These are phyloP conservation scores for Firmiana major DNA, from an alignment of 345 rosid genomes.

Conservation along the genomic window DNA sequence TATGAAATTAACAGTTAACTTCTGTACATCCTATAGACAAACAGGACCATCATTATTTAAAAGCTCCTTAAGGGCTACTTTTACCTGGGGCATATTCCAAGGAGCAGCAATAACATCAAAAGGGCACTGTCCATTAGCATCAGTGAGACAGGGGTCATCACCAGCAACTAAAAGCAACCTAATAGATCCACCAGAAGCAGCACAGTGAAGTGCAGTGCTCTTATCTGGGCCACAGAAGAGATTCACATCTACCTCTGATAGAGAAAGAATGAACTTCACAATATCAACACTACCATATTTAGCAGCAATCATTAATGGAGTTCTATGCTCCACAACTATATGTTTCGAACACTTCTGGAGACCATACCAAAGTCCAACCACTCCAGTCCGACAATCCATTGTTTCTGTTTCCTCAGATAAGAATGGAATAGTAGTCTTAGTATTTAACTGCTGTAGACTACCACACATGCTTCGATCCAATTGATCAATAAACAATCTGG, in stretches of 20 bases:
- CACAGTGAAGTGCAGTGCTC: slow-evolving; percentile 70
- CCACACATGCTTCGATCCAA: background rate
- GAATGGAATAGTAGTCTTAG: background rate
- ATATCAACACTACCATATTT: slow-evolving; percentile 46
- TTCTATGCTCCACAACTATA: background rate
- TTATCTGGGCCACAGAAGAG: slow-evolving; percentile 49
- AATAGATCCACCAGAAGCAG: slow-evolving; percentile 83
- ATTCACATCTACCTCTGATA: slow-evolving; percentile 33
- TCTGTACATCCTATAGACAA: slow-evolving; percentile 17
- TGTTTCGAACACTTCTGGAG: slow-evolving; percentile 6
- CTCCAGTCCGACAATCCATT: background rate
- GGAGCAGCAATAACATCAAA: slow-evolving; percentile 52
- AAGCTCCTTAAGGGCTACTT: slow-evolving; percentile 37
- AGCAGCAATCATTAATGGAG: slow-evolving; percentile 20
- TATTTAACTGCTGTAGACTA: background rate
- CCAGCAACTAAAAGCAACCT: slow-evolving; percentile 51
- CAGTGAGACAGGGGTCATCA: slow-evolving; percentile 45
- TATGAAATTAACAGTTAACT: slow-evolving; percentile 21
- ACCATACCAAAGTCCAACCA: slow-evolving; percentile 36
- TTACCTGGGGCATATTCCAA: slow-evolving; percentile 31
- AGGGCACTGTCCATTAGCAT: slow-evolving; percentile 54
- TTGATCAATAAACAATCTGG: background rate
- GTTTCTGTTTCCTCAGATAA: background rate
- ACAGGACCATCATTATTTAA: no score
- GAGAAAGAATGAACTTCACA: slow-evolving; percentile 31